Percentiles rank a stretch among this genome's conserved stretches.
Conservation (phyloP, 495 filamentous ascomycete genomes). For the Diplogelasinospora grovesii region DNA sequence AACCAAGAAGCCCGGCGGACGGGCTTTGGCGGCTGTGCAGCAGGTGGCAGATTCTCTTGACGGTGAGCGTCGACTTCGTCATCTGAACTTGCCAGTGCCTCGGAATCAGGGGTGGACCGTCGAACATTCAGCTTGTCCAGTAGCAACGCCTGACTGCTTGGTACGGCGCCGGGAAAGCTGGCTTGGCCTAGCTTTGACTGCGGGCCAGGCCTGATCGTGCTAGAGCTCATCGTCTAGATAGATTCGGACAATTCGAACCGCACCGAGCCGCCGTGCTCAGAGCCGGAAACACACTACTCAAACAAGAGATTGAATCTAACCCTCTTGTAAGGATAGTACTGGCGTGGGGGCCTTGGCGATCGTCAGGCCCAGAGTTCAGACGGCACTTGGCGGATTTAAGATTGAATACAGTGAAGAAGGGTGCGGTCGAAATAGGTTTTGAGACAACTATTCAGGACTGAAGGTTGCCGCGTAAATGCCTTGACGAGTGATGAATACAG, state of each 20-base stretch:
- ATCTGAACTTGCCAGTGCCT: slow-evolving; percentile 87
- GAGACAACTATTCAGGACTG: too few species aligned
- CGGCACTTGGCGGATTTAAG: too few species aligned
- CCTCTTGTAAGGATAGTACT: too few species aligned
- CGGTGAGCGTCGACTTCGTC: slow-evolving; percentile 65
- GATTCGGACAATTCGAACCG: too few species aligned
- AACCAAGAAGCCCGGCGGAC: slow-evolving; percentile 54
- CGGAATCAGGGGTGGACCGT: slow-evolving; percentile 85
- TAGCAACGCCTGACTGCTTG: slow-evolving; percentile 52
- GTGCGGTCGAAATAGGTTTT: too few species aligned
- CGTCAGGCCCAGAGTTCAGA: too few species aligned
- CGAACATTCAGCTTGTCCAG: slow-evolving; percentile 65
- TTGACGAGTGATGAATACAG: neutral
- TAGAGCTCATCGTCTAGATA: slow-evolving; percentile 39
- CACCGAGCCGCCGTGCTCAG: too few species aligned
- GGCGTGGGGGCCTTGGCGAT: too few species aligned
- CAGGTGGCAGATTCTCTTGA: slow-evolving; percentile 38
- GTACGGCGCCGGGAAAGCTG: slow-evolving; percentile 28
- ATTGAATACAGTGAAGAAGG: too few species aligned
- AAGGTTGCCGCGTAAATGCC: neutral
- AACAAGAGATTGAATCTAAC: too few species aligned
- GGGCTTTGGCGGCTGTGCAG: slow-evolving; percentile 42
- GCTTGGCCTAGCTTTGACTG: slow-evolving; percentile 36
- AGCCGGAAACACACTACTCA: too few species aligned
- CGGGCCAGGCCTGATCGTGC: slow-evolving; percentile 33